Evolutionary conservation across 2,329 filamentous ascomycete species (phyloP), one percentile per base, ranked within the genome.

Genomic region (Fusarium solani-melongenae): DNA sequence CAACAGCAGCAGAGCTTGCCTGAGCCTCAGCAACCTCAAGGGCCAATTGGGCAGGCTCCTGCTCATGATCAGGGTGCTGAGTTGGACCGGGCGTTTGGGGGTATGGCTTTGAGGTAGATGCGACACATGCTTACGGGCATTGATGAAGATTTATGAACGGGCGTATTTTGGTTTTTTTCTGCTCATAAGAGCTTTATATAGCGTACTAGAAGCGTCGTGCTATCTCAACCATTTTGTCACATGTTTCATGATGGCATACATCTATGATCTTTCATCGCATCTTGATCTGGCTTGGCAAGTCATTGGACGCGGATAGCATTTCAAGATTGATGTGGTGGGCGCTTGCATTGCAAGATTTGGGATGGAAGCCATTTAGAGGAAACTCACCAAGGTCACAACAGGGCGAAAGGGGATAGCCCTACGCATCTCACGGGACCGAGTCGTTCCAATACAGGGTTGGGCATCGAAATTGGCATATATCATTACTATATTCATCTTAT

Each of bases 11-110:
- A 59, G 36, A 66, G 63, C 36, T 38, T 68, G 12, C 69, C 74
- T 17, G 27, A 53, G 0, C 46, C 46, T 62, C 70, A 38, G 57
- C 68, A 36, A 63, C 51, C 9, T 36, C 79, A 73, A 46, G 65
- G 33, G 22, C 59, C 49, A 27, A 62, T 36, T 55, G 71, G 76
- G 67, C 68, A 77, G 39, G 38, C 79, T 71, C 17, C 83, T 77
- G 65, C 83, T 80, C 81, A 85, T 29, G 87, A 88, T 63, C 83
- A 88, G 68, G 89, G 88, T 5, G 88, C 85, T n/a, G 85, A 89
- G 76, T 76, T 91, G 71, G 89, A 91, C 77, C 83, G 87, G 65
- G 88, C 86, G 3, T 91, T 91, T 83, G 89, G 88, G 2, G 83
- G 81, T 4, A 82, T 89, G 81, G 80, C 68, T 8, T 64, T 85